These are phyloP conservation scores for Ricinus communis DNA, from an alignment of 345 rosid genomes.

Conservation along the genomic window DNA sequence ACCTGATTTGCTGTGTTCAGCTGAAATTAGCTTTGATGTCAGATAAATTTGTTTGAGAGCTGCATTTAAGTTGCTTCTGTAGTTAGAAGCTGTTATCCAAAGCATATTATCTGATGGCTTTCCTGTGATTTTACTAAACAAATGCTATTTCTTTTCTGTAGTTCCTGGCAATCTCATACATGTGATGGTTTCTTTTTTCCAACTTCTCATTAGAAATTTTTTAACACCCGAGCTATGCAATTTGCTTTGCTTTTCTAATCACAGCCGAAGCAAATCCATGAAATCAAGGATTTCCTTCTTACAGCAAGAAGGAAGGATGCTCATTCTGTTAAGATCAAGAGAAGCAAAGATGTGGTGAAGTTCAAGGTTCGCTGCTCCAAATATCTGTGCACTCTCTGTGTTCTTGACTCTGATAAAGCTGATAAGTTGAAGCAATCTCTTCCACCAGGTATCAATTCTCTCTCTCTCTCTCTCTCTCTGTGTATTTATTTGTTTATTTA, in stretches of 20 bases:
- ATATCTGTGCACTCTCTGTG: conserved; percentile 88
- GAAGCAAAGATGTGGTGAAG: conserved; percentile 74
- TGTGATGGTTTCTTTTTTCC: background rate
- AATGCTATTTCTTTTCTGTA: too few species aligned
- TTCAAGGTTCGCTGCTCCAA: conserved; percentile 96
- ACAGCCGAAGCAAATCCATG: conserved; percentile 93
- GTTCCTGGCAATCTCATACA: background rate
- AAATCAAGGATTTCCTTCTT: conserved; percentile 95
- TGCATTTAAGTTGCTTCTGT: background rate
- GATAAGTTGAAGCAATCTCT: conserved; percentile 95
- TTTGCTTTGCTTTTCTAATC: background rate
- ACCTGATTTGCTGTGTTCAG: background rate
- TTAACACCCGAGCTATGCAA: too few species aligned
- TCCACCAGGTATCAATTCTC: conserved; percentile 61
- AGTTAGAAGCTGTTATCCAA: background rate
- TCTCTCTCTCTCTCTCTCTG: background rate
- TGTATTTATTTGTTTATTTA: too few species aligned
- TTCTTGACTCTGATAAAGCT: conserved; percentile 82
- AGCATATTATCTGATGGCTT: background rate
- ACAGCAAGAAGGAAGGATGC: conserved; percentile 97
- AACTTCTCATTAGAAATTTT: background rate
- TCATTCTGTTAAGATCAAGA: conserved; percentile 84
- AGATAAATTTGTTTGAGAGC: background rate
- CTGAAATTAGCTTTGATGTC: background rate
- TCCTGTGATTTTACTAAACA: background rate